Conservation (phyloP, 2,329 filamentous ascomycete species). For the Pyricularia grisea region DNA sequence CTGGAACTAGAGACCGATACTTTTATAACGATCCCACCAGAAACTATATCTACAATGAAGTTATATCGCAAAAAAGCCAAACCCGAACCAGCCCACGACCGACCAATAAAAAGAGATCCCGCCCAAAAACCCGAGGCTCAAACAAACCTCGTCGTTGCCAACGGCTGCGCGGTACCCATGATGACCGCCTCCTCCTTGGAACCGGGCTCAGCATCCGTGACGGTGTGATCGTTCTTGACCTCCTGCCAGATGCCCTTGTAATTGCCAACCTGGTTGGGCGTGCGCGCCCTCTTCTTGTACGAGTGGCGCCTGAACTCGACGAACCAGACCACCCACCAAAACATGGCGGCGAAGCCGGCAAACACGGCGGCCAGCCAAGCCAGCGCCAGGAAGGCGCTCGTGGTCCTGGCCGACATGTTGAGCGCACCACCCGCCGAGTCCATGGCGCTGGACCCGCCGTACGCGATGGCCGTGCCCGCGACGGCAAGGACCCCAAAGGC, state of each 20-base stretch:
- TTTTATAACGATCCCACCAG: too few relatives aligned
- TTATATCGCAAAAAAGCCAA: too few relatives aligned
- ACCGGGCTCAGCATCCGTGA: not conserved
- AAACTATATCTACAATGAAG: too few relatives aligned
- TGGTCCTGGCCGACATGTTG: constrained; percentile 9
- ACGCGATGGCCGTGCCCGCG: constrained; percentile 8
- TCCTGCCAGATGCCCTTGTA: constrained; percentile 14
- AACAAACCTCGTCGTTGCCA: not conserved
- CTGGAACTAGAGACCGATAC: too few relatives aligned
- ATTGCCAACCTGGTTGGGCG: constrained; percentile 12
- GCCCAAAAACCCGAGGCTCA: not conserved
- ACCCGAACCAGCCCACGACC: too few relatives aligned
- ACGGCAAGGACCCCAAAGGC: constrained; percentile 10
- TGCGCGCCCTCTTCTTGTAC: constrained; percentile 12
- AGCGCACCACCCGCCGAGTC: constrained; percentile 7
- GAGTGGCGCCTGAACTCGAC: constrained; percentile 13
- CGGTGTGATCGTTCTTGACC: constrained; percentile 11
- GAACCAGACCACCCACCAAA: constrained; percentile 16
- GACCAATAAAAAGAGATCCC: too few relatives aligned
- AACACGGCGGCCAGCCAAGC: constrained; percentile 12
- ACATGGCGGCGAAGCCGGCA: constrained; percentile 5
- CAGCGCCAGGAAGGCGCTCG: constrained; percentile 11
- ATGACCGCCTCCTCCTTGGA: constrained; percentile 1
- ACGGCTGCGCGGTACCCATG: not conserved
- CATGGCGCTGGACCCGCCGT: constrained; percentile 8